Base-by-base conservation (phyloP, 306 rosid genomes). In the Rubus parviflorus region DNA sequence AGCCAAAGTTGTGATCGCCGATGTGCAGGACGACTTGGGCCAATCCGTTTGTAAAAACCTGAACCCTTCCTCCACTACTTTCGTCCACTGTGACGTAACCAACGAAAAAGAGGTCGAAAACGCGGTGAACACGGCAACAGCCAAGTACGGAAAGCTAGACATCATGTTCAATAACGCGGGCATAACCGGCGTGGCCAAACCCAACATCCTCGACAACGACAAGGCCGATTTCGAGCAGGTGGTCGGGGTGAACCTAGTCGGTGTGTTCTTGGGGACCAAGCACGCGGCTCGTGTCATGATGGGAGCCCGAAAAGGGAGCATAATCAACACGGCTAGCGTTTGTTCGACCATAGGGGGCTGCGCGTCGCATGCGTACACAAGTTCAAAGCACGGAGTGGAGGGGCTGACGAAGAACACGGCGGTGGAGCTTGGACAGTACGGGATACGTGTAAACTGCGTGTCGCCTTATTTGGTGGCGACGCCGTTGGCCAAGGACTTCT, bases 271-370 rank as follows among this genome's bases (percentile, higher is more conserved):
- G 1, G 92, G 90, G 5, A 80, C 70, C 6, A 90, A 88, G 41
- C 88, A 90, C 3, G 95, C 92, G 0, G 88, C 89, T 0, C 70
- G 89, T 16, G 86, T 52, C 0, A 90, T 88, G 95, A 70, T 86
- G 8, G 88, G 89, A 0, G 70, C 81, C 0, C 1, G 74, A 11
- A 52, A 62, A 4, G 92, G 90, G 0, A 79, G 85, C 83, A 90
- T 90, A 14, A n/a, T 90, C 1, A 41, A 70, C 3, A 86, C 77
- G 0, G 83, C 88, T 0, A 90, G 90, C 8, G 51, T 72, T 0
- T 41, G 63, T 1, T 81, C 89, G 0, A 4, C 13, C 23, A 37
- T 76, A 0, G 87, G 87, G 0, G 92, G n/a, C n/a, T 90, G 0
- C 2, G 54, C 85, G 0, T 7, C 90, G 0, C 87, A 90, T 30